Percentiles rank a stretch among this genome's conserved stretches.
phyloP scores from a whole-genome alignment of 1,284 basidiomycete species.

The Hymenochaete sp. region DNA sequence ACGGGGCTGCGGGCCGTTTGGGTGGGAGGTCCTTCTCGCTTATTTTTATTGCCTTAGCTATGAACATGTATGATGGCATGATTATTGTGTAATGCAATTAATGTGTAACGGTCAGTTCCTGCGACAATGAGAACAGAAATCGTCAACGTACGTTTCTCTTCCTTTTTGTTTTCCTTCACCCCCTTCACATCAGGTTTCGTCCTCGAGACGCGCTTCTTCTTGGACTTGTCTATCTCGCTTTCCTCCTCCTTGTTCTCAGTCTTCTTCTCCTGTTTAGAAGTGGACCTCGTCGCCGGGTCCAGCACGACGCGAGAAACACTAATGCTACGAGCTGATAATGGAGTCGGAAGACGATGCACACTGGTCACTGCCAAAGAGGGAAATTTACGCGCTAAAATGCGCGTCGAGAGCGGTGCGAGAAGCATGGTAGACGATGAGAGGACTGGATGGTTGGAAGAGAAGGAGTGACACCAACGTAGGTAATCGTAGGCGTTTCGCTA shows the following conservation, averaged over 20 bases:
- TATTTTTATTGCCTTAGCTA: conserved; percentile 5
- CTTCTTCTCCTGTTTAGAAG: conserved; percentile 5
- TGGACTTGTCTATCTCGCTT: conserved; percentile 10
- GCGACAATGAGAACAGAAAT: no score
- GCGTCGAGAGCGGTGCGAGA: conserved; percentile 1
- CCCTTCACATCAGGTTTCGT: conserved; percentile 6
- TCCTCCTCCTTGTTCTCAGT: conserved; percentile 1
- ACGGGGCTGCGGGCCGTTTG: conserved; percentile 6
- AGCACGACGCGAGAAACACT: conserved; percentile 3
- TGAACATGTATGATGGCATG: no score
- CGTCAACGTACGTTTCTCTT: no score
- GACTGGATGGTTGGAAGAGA: no score
- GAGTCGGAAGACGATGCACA: not conserved
- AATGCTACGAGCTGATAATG: conserved; percentile 6
- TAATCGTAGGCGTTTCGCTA: no score
- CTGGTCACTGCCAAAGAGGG: not conserved
- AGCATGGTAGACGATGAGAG: conserved; percentile 3
- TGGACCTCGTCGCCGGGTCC: conserved; percentile 1
- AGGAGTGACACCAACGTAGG: no score
- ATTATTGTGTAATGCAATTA: no score
- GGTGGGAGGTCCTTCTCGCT: not conserved
- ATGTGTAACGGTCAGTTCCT: no score
- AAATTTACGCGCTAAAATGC: conserved; percentile 4
- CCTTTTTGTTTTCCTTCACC: conserved; percentile 5
- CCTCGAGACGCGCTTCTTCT: conserved; percentile 10